Percentiles rank a stretch among this genome's conserved stretches.
Conservation (phyloP, 2,329 filamentous ascomycete species). For the Myriosclerotinia scirpicola region DNA sequence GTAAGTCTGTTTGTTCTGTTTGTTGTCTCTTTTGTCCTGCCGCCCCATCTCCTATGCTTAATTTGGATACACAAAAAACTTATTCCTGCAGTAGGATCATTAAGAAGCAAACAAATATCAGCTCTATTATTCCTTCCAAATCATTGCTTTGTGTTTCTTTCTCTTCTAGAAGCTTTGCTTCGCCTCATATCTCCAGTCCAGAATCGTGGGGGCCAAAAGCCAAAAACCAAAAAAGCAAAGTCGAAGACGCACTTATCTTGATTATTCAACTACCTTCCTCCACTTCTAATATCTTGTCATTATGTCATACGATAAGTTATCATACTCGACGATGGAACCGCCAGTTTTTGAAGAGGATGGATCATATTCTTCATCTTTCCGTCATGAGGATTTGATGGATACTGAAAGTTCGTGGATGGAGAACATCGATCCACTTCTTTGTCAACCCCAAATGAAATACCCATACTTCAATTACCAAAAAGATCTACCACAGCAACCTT, state of each 20-base stretch:
- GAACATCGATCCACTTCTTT: slow-evolving; percentile 30
- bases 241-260: slow-evolving; percentile 1
- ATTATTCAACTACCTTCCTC: background rate
- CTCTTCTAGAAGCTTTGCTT: slow-evolving; percentile 27
- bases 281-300: slow-evolving; percentile 3
- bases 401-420: slow-evolving; percentile 26
- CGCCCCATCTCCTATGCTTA: background rate
- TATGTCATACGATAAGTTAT: slow-evolving; percentile 26
- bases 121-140: slow-evolving; percentile 8
- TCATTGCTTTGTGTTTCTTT: slow-evolving; percentile 10
- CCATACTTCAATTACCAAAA: slow-evolving; percentile 18
- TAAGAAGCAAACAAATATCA: slow-evolving; percentile 22
- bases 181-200: slow-evolving; percentile 25
- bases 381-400: slow-evolving; percentile 23
- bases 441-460: slow-evolving; percentile 11
- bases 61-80: slow-evolving; percentile 21
- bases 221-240: background rate
- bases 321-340: slow-evolving; percentile 19
- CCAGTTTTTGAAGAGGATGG: slow-evolving; percentile 25
- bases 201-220: slow-evolving; percentile 15
- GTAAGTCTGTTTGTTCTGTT: slow-evolving; percentile 21
- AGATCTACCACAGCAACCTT: slow-evolving; percentile 27
- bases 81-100: slow-evolving; percentile 16
- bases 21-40: slow-evolving; percentile 11
- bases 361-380: slow-evolving; percentile 22